Evolutionary conservation across 495 filamentous ascomycete genomes (phyloP), one percentile per base, ranked within the genome.

Genomic region (Hypoxylon perforatum): DNA sequence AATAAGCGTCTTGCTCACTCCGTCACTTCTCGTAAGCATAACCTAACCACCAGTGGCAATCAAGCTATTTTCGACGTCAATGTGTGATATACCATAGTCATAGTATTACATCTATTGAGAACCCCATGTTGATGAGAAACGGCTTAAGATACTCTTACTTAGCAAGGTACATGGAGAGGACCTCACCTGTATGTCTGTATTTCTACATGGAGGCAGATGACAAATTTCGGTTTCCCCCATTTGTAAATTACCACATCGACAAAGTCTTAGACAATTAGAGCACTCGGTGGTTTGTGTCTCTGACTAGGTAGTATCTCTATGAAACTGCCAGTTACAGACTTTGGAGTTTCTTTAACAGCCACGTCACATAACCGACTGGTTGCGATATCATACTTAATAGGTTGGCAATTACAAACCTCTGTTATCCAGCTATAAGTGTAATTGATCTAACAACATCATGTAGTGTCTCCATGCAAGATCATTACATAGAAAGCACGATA

Each of bases 221-320:
- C 42, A 45, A 45, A 19, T 19, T 47, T 50, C 45, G 12, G 46
- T 56, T 42, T 51, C 19, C 39, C 23, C 23, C 30, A 33, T 42
- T 12, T 35, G 22, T 25, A 58, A 48, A 60, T 65, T 55, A 38
- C 22, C 47, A 59, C 41, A 39, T 22, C 11, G 51, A 44, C 15
- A 52, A 57, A 28, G 64, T 67, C 64, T 67, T 33, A 67, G 57
- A 67, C 64, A 67, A 18, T 39, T 19, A 17, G 18, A 19, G 19
- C 15, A 33, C 19, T 51, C 47, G 61, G 53, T 17, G 52, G 30
- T 28, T 14, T 49, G 21, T 55, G 30, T 6, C 28, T 57, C 28
- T 39, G 22, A 14, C 18, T 36, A 35, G 19, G 30, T 33, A 33
- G 30, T 33, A 33, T 33, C 30, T 33, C 30, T 33, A 5, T 33